A percentile compares a stretch with the other conserved stretches of the same genome.
phyloP scores from a whole-genome alignment of 345 rosid genomes.

The Ricinus communis region DNA sequence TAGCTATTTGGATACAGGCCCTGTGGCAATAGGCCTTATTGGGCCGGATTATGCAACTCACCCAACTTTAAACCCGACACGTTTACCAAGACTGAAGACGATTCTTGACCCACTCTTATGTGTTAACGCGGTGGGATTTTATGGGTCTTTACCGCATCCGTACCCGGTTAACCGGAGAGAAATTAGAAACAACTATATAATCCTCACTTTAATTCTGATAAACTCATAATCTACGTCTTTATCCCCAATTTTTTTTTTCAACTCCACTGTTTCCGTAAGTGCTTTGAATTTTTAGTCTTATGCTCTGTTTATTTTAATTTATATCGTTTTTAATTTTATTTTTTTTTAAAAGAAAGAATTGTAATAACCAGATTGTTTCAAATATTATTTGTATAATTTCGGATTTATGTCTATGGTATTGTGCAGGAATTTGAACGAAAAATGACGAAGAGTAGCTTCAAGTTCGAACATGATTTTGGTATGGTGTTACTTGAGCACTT shows the following conservation, averaged over 20 bases:
- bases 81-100: no score
- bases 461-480: slow-evolving; percentile 69
- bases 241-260: neutral
- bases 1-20: no score
- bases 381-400: no score
- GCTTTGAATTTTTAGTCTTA: no score
- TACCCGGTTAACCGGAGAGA: neutral
- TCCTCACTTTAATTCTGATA: neutral
- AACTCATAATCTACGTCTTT: neutral
- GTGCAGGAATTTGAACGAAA: slow-evolving; percentile 6
- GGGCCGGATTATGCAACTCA: no score
- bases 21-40: no score
- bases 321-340: no score
- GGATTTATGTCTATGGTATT: neutral
- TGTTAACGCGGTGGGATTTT: slow-evolving; percentile 1
- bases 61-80: no score
- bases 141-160: neutral
- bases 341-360: no score
- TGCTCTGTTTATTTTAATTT: no score
- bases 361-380: no score
- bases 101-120: no score
- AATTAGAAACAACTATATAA: neutral
- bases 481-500: slow-evolving; percentile 3
- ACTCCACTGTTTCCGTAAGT: neutral
- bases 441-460: slow-evolving; percentile 59